Evolutionary conservation across 1,284 basidiomycete genomes (phyloP), one percentile per base, ranked within the genome.

Genomic region (Cutaneotrichosporon dermatis): DNA sequence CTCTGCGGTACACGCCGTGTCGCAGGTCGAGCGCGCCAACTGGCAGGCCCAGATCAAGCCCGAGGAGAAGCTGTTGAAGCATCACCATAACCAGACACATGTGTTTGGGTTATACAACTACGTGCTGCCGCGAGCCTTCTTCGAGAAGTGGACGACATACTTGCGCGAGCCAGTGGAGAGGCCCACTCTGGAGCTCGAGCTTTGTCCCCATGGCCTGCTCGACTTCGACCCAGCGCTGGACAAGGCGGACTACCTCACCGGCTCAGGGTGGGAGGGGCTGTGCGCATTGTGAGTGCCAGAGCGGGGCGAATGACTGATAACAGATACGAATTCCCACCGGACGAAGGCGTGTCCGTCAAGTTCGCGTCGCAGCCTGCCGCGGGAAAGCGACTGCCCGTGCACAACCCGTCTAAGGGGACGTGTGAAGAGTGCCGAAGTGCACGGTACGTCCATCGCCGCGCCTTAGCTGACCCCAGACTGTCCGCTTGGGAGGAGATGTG

Each of bases 181-280:
- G 7, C 72, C 71, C 0, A 43, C 44, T 2, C 50, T 65, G 12
- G 48, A 66, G 0, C 55, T 66, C 50, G 66, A 65, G 4, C 34
- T 68, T 6, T 77, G 76, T 39, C 54, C 59, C n/a, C 76, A 77
- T 60, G 70, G 69, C 0, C n/a, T 60, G 36, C 51, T 76, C 42
- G 67, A 69, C 55, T 66, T 69, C 39, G 74, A 77, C 62, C 71
- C 69, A 12, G 59, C 60, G 52, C 61, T 66, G 53, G 67, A 67
- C 35, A 34, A 51, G 4, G 35, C 55, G 1, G 41, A 57, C 51
- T 66, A 65, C 16, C 11, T 74, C 4, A 49, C 54, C 2, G 53
- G 61, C 34, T 40, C 12, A 2, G 71, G 70, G 0, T 77, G 73
- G 72, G 13, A 54, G 1, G 39, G 48, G 35, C 52, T 75, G 1